Base-by-base conservation (phyloP, 192 early-diverging fungal genomes). In the Coemansia sp. region DNA sequence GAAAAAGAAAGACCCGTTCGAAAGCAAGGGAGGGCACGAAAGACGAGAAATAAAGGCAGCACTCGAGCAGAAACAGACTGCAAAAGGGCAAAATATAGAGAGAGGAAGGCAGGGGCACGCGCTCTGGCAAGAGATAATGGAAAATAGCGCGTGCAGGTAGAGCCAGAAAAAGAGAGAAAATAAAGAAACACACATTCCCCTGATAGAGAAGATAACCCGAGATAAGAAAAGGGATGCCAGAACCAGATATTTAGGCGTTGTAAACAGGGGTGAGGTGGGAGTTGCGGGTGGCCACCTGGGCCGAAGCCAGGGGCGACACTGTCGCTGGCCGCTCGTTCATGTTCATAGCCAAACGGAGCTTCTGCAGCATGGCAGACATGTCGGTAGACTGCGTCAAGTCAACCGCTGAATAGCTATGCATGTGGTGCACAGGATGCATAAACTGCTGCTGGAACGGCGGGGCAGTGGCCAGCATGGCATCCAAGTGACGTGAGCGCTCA, bases 401-500 rank as follows among this genome's bases (percentile, higher is more conserved):
- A 0, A 72, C 63, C 0, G 66, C 37, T 12, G 75, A 72, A 41
- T 66, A 53, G 53, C 69, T 70, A 56, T 27, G 49, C 17, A 61
- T 23, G 37, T 12, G 52, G 4, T 56, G 52, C 49, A 27, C 5
- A 1, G 29, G 29, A 7, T 32, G 29, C 29, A 32, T 32, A 32
- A 32, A 32, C 29, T 47, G 37, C 19, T 23, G 49, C 17, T 12
- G 50, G 19, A 19, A 23, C 17, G 50, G 15, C 50, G 22, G 22
- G 17, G 55, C 43, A 3, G 55, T 12, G 55, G 29, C 55, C 49
- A 76, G 60, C 74, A 76, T 76, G 24, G 45, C 27, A 37, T 76
- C 64, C 9, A 76, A 62, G 63, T 76, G 73, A 14, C 73, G 63
- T 43, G 73, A 63, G 56, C 73, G 73, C 65, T 76, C 73, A n/a